Evolutionary conservation across 176 grass and related monocot genomes (phyloP), one percentile per base, ranked within the genome.

Genomic region (Guadua angustifolia): DNA sequence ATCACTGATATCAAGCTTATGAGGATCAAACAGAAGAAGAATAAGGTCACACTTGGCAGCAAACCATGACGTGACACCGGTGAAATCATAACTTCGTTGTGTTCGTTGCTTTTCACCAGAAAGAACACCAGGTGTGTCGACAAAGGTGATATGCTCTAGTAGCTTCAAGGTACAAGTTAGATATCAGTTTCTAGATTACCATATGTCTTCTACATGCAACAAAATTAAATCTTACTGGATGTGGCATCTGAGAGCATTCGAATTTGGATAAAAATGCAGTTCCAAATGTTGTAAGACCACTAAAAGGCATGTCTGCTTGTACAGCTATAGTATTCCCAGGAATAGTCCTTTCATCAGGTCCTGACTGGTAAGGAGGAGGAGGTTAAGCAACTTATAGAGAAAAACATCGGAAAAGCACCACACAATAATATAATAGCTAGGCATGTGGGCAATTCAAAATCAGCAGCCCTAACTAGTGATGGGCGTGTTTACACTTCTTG

Each of bases 181-280:
- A 42, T 45, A 80, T 89, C 42, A 92, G 87, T 73, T 44, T 79
- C 83, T 69, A 83, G 21, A 76, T 82, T 39, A 55, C 21, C 44
- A 65, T 25, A 61, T 66, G 19, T 36, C 60, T 83, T 70, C 70
- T 63, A 83, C 35, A 39, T 56, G 65, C 26, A 87, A 61, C 33
- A 79, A 43, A 83, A 75, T 61, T 79, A 79, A 80, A 89, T 66
- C 81, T 91, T 99, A 99, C 96, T 71, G 91, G 83, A 82, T 99
- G 93, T 67, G 89, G 97, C 91, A 99, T 99, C 87, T 99, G 97
- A 75, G 97, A 99, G 86, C 97, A 99, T 85, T 99, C 91, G 17
- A 99, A 99, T 78, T 99, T 99, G n/a, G 93, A 99, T n/a, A 99
- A 80, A 88, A 99, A 99, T 16, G 97, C 78, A 70, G 88, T 94